Conservation (phyloP, 2,329 filamentous ascomycete genomes). For the Aspergillus vadensis region DNA sequence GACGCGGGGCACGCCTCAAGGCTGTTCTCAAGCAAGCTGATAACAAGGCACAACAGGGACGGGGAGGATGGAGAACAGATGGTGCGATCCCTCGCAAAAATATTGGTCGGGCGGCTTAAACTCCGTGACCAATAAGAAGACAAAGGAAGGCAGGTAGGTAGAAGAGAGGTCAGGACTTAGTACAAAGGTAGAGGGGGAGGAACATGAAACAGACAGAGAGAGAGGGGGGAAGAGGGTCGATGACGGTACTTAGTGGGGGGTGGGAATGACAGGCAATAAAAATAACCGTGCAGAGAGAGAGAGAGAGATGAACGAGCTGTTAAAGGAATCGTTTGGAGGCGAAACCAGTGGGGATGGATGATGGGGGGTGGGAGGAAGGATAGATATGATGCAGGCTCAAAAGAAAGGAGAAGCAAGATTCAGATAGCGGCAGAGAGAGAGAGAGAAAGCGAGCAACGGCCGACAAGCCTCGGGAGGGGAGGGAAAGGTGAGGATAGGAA, state of each 20-base stretch:
- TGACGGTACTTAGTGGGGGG: too few relatives aligned
- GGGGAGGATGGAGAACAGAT: neutral
- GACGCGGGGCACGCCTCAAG: conserved; percentile 20
- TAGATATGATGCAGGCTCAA: neutral
- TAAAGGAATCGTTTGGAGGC: too few relatives aligned
- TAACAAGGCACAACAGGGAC: conserved; percentile 5
- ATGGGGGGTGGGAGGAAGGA: neutral
- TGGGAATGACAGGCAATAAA: too few relatives aligned
- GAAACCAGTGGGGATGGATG: too few relatives aligned
- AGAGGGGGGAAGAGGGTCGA: neutral
- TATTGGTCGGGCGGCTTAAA: neutral
- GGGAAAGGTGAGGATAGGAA: neutral
- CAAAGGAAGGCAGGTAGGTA: neutral
- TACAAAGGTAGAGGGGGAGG: neutral
- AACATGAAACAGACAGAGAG: neutral
- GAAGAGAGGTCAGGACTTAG: neutral
- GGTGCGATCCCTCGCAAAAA: neutral
- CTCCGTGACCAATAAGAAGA: neutral
- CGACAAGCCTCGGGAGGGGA: neutral
- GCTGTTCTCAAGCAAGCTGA: conserved; percentile 9
- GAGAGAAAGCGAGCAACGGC: neutral
- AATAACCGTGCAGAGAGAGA: too few relatives aligned
- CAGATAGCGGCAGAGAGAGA: neutral
- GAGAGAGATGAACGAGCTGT: too few relatives aligned
- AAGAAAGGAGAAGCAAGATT: neutral